Percentiles rank a stretch among this genome's conserved stretches.
These are phyloP conservation scores for Heimioporus sp. DNA, from an alignment of 768 basidiomycete genomes.

Conservation along the genomic window DNA sequence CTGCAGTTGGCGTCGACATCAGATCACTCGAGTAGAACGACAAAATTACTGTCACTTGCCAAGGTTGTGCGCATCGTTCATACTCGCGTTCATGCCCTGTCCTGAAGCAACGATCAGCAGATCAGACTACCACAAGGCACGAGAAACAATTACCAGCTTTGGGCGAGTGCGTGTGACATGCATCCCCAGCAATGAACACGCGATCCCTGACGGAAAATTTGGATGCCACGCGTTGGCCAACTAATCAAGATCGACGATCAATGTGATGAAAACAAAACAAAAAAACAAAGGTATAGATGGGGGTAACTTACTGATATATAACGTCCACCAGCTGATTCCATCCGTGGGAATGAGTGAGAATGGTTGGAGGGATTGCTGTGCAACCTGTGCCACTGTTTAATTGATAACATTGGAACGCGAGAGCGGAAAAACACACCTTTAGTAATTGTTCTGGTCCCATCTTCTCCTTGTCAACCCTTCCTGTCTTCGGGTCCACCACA, in stretches of 20 bases:
- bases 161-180: conserved; percentile 46
- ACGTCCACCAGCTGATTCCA: conserved; percentile 47
- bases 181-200: conserved; percentile 57
- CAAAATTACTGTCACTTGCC: conserved; percentile 22
- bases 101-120: conserved; percentile 33
- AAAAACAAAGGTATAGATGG: background rate
- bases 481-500: conserved; percentile 36
- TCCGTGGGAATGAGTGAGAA: conserved; percentile 33
- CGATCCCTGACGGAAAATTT: conserved; percentile 46
- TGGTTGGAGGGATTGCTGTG: conserved; percentile 39
- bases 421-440: conserved; percentile 21
- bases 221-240: conserved; percentile 56
- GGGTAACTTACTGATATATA: conserved; percentile 42
- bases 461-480: conserved; percentile 39
- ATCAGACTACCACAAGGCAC: background rate
- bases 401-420: background rate
- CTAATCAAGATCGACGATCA: conserved; percentile 22
- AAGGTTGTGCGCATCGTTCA: conserved; percentile 55
- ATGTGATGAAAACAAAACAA: background rate
- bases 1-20: conserved; percentile 16
- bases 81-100: conserved; percentile 54
- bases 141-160: conserved; percentile 34
- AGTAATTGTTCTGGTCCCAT: conserved; percentile 41
- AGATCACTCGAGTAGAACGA: background rate
- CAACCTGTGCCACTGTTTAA: conserved; percentile 27